These are phyloP conservation scores for Leersia perrieri DNA, from an alignment of 176 grass and related monocot species.

Conservation along the genomic window DNA sequence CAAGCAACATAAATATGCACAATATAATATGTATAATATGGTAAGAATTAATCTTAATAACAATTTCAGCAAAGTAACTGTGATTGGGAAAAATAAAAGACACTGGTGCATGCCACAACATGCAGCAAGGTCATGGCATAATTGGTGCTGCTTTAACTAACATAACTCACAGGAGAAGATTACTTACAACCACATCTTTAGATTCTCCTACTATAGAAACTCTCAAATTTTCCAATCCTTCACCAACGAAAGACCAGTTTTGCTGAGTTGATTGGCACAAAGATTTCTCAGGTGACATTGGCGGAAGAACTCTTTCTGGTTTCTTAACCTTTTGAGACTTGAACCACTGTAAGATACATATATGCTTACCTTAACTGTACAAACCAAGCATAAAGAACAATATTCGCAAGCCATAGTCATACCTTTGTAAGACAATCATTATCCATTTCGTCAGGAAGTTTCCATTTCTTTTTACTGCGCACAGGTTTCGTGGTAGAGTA, in stretches of 20 bases:
- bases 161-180: constrained; percentile 4
- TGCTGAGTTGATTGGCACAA: constrained; percentile 37
- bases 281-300: constrained; percentile 65
- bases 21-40: constrained; percentile 1
- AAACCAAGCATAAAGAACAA: constrained; percentile 11
- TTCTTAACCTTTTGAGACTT: constrained; percentile 91
- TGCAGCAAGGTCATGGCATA: neutral
- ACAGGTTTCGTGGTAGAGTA: constrained; percentile 74
- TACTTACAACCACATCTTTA: constrained; percentile 56
- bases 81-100: neutral
- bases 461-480: constrained; percentile 77
- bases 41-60: neutral
- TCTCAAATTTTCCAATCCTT: constrained; percentile 68
- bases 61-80: constrained; percentile 7
- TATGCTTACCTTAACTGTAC: constrained; percentile 4
- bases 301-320: constrained; percentile 73
- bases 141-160: constrained; percentile 4
- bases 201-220: constrained; percentile 73
- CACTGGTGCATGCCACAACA: constrained; percentile 10
- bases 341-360: constrained; percentile 81
- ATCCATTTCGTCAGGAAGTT: constrained; percentile 60
- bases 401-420: constrained; percentile 6
- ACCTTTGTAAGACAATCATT: constrained; percentile 83
- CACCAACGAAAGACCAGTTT: constrained; percentile 38
- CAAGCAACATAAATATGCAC: neutral